Evolutionary conservation across 2,329 filamentous ascomycete species (phyloP).

Genomic region (Colletotrichum sp.): DNA sequence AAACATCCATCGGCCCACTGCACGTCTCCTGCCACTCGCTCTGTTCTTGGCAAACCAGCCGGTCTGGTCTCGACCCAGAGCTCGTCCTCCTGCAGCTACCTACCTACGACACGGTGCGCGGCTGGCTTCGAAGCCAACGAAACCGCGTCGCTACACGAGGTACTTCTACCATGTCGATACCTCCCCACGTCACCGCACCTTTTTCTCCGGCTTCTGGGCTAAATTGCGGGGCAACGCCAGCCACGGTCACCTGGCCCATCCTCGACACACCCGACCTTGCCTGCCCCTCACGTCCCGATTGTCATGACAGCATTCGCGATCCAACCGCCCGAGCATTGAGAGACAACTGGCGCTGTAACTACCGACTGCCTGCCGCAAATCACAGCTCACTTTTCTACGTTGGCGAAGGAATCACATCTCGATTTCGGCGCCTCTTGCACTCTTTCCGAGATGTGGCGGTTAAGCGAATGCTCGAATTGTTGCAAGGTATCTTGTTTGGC

Average conservation of each 20-base stretch:
- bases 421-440: neutral
- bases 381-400: neutral
- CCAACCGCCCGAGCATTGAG: neutral
- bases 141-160: constrained; percentile 3
- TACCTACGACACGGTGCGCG: neutral
- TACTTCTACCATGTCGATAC: constrained; percentile 6
- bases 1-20: neutral
- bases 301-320: constrained; percentile 7
- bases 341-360: neutral
- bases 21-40: constrained; percentile 4
- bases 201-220: constrained; percentile 14
- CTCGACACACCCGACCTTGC: constrained; percentile 1
- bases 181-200: constrained; percentile 18
- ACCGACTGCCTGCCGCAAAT: constrained; percentile 1
- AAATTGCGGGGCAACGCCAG: constrained; percentile 18
- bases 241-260: constrained; percentile 10
- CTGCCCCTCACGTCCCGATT: constrained; percentile 7
- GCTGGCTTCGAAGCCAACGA: neutral
- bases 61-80: neutral
- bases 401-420: neutral
- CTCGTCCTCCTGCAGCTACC: neutral
- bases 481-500: neutral
- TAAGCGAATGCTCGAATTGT: neutral
- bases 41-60: constrained; percentile 7
- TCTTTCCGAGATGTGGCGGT: neutral